A percentile compares a stretch with the other conserved stretches of the same genome.
Evolutionary conservation across 768 basidiomycete species (phyloP).

Genomic region (Collybia sp.): DNA sequence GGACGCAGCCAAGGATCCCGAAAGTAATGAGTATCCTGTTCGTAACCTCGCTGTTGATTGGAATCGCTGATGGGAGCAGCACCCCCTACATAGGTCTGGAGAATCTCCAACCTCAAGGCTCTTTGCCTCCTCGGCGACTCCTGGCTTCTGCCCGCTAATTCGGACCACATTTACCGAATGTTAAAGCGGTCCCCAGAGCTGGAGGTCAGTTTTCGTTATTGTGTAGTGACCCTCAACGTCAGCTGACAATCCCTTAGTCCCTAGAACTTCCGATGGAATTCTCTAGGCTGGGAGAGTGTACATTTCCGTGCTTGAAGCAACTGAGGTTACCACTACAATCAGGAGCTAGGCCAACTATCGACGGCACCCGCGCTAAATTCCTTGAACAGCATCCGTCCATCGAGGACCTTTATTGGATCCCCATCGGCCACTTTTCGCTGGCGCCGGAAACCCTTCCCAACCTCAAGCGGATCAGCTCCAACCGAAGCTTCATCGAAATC

Average conservation of each 20-base stretch:
- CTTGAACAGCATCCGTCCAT: slow-evolving; percentile 40
- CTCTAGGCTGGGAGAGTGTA: slow-evolving; percentile 25
- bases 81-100: slow-evolving; percentile 21
- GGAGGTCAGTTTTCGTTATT: slow-evolving; percentile 15
- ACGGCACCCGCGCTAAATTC: slow-evolving; percentile 31
- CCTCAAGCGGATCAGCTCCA: slow-evolving; percentile 31
- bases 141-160: slow-evolving; percentile 22
- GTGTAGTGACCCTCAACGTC: not conserved
- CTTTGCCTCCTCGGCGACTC: slow-evolving; percentile 21
- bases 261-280: slow-evolving; percentile 46
- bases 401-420: slow-evolving; percentile 43
- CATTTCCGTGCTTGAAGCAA: slow-evolving; percentile 35
- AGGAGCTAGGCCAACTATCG: slow-evolving; percentile 29
- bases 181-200: slow-evolving; percentile 20
- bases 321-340: slow-evolving; percentile 36
- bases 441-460: slow-evolving; percentile 33
- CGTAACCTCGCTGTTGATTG: not conserved
- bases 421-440: slow-evolving; percentile 27
- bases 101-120: slow-evolving; percentile 19
- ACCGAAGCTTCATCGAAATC: slow-evolving; percentile 27
- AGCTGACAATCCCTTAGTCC: slow-evolving; percentile 19
- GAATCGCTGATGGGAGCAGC: not conserved
- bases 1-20: slow-evolving; percentile 18
- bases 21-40: slow-evolving; percentile 30
- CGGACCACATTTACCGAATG: slow-evolving; percentile 17